phyloP scores from a whole-genome alignment of 2,329 filamentous ascomycete species.

The Hymenoscyphus albidus region DNA sequence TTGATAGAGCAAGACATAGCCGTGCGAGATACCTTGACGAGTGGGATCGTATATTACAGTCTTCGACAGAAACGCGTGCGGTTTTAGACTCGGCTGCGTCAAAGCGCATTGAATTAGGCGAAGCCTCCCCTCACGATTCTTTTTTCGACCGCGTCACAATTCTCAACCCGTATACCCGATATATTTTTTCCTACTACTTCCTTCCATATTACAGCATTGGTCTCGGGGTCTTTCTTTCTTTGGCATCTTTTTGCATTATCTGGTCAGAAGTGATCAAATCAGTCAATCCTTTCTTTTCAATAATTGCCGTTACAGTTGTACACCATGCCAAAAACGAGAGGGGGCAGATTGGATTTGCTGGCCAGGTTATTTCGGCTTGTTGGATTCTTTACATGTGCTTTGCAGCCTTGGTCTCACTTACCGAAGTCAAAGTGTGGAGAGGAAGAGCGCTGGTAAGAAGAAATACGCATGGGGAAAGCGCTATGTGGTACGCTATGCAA shows the following conservation, averaged over 20 bases:
- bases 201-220: constrained; percentile 64
- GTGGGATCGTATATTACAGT: constrained; percentile 75
- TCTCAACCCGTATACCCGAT: constrained; percentile 77
- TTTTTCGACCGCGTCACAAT: constrained; percentile 54
- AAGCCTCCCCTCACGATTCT: constrained; percentile 51
- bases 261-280: constrained; percentile 93
- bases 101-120: constrained; percentile 72
- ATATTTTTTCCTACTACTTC: constrained; percentile 69
- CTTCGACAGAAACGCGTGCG: constrained; percentile 70
- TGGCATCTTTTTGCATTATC: constrained; percentile 78
- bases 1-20: constrained; percentile 78
- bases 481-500: constrained; percentile 93
- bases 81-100: constrained; percentile 82
- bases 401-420: constrained; percentile 81
- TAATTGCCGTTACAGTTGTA: constrained; percentile 56
- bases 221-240: constrained; percentile 62
- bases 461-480: constrained; percentile 88
- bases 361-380: constrained; percentile 75
- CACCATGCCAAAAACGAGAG: constrained; percentile 61
- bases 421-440: constrained; percentile 95
- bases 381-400: constrained; percentile 98
- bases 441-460: constrained; percentile 84
- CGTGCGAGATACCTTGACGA: constrained; percentile 78
- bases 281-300: constrained; percentile 71
- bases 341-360: constrained; percentile 77